Evolutionary conservation across 2,329 filamentous ascomycete genomes (phyloP).

Genomic region (Botrytis pseudocinerea): DNA sequence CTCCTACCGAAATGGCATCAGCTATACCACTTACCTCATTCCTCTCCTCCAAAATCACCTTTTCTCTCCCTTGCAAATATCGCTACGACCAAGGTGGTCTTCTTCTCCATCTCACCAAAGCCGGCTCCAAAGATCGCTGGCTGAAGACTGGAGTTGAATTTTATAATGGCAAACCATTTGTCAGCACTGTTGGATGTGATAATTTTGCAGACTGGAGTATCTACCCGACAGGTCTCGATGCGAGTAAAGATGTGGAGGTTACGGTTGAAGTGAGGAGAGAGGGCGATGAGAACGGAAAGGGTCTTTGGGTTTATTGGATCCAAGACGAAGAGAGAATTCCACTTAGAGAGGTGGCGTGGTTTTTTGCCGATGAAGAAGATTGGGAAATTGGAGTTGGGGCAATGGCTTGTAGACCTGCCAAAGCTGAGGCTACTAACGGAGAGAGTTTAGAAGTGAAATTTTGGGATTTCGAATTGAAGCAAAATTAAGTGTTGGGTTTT

Average conservation of each 20-base stretch:
- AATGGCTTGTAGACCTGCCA: conserved; percentile 20
- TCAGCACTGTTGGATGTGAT: conserved; percentile 19
- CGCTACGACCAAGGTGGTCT: conserved; percentile 22
- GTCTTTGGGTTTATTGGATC: conserved; percentile 22
- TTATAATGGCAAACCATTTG: conserved; percentile 5
- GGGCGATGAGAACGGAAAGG: conserved; percentile 6
- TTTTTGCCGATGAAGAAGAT: conserved; percentile 17
- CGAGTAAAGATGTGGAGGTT: conserved; percentile 2
- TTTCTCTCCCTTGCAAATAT: conserved; percentile 11
- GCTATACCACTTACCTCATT: conserved; percentile 9
- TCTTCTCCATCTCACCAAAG: conserved; percentile 9
- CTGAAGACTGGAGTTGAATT: conserved; percentile 19
- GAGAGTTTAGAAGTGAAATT: conserved; percentile 16
- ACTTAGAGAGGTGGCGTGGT: conserved; percentile 19
- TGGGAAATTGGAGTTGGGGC: conserved; percentile 1
- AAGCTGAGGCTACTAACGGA: not conserved
- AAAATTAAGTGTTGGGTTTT: not conserved
- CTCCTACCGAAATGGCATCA: not conserved
- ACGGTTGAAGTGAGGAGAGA: conserved; percentile 20
- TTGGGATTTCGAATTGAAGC: conserved; percentile 10
- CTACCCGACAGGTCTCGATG: not conserved
- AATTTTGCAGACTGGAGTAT: conserved; percentile 17
- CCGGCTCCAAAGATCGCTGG: conserved; percentile 7
- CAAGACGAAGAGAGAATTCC: conserved; percentile 6
- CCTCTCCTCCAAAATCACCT: conserved; percentile 1